A percentile compares a stretch with the other conserved stretches of the same genome.
phyloP scores from a whole-genome alignment of 441 rosid genomes.

The Brassica hybrid region DNA sequence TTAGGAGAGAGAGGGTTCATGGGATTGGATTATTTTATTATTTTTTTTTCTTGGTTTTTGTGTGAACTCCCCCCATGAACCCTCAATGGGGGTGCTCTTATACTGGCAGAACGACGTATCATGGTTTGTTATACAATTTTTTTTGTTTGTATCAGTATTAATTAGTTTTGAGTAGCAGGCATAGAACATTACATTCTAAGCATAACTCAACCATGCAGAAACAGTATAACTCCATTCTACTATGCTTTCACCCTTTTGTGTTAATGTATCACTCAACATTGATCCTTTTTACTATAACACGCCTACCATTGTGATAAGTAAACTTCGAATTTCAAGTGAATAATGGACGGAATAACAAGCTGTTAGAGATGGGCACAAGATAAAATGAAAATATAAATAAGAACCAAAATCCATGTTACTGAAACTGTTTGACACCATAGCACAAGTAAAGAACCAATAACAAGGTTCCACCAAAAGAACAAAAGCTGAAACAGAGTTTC shows the following conservation, averaged over 20 bases:
- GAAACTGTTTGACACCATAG: slow-evolving; percentile 15
- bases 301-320: neutral
- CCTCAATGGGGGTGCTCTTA: no score
- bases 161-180: neutral
- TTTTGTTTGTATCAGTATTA: neutral
- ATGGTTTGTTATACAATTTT: neutral
- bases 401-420: slow-evolving; percentile 21
- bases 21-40: no score
- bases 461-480: slow-evolving; percentile 33
- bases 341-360: neutral
- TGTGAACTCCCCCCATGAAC: no score
- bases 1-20: no score
- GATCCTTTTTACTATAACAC: neutral
- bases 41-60: no score
- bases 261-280: neutral
- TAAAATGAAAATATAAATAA: neutral
- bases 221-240: neutral
- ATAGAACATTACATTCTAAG: neutral
- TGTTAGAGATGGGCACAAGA: neutral
- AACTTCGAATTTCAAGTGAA: neutral
- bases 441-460: slow-evolving; percentile 23
- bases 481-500: slow-evolving; percentile 24
- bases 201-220: neutral
- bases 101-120: neutral
- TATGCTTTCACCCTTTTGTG: neutral